Evolutionary conservation across 1,139 yeast species (phyloP).

Genomic region (Geotrichum macrosporum): DNA sequence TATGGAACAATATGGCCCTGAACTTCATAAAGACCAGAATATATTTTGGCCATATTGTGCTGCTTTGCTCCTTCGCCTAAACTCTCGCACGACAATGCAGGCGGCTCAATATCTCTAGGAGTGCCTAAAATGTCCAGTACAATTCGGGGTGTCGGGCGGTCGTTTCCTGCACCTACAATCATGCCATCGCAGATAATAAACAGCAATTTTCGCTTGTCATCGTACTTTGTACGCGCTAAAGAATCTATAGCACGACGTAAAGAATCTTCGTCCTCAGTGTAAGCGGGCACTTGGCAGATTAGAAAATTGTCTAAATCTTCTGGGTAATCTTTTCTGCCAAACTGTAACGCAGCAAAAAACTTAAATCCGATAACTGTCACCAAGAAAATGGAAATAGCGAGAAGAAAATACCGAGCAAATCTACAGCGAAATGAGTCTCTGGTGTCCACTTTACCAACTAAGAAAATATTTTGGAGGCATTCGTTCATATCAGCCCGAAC

Average conservation of each 20-base stretch:
- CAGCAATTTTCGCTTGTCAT: constrained; percentile 42
- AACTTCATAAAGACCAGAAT: constrained; percentile 42
- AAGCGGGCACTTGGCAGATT: constrained; percentile 44
- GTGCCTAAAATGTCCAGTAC: constrained; percentile 43
- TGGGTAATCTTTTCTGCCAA: constrained; percentile 36
- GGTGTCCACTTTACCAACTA: constrained; percentile 42
- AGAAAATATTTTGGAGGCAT: constrained; percentile 40
- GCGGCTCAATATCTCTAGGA: constrained; percentile 41
- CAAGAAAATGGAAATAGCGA: constrained; percentile 41
- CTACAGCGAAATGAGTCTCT: constrained; percentile 39
- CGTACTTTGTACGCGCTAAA: constrained; percentile 40
- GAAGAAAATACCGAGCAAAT: constrained; percentile 42
- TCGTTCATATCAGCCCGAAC: constrained; percentile 32
- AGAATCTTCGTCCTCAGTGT: constrained; percentile 44
- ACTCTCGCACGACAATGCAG: constrained; percentile 40
- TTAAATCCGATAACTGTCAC: constrained; percentile 39
- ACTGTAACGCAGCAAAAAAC: constrained; percentile 42
- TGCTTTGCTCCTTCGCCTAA: constrained; percentile 43
- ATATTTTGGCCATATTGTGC: constrained; percentile 42
- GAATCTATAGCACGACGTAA: constrained; percentile 44
- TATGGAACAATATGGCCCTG: constrained; percentile 45
- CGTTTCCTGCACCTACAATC: constrained; percentile 45
- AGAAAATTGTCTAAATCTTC: constrained; percentile 42
- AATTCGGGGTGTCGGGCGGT: constrained; percentile 42
- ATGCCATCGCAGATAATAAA: constrained; percentile 44